Percentiles rank a stretch among this genome's conserved stretches.
These are phyloP conservation scores for Cordyceps tenuipes DNA, from an alignment of 2,329 filamentous ascomycete species.

Conservation along the genomic window DNA sequence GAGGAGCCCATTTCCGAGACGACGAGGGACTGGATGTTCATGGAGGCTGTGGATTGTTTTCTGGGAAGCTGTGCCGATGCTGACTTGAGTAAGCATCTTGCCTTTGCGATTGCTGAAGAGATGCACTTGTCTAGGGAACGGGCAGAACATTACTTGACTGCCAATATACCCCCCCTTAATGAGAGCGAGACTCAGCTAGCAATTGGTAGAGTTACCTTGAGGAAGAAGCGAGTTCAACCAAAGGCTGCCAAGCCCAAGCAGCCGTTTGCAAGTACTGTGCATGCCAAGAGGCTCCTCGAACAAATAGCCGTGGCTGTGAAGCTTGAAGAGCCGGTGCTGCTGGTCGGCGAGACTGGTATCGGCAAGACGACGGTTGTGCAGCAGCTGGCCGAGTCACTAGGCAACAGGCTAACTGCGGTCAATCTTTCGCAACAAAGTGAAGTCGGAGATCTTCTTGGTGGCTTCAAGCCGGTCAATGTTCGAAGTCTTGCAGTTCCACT, in stretches of 20 bases:
- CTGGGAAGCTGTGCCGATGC: constrained; percentile 67
- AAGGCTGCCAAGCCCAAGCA: constrained; percentile 44
- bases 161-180: constrained; percentile 63
- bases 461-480: constrained; percentile 92
- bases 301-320: constrained; percentile 78
- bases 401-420: constrained; percentile 81
- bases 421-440: constrained; percentile 98
- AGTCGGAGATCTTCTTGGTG: constrained; percentile 87
- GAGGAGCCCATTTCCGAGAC: constrained; percentile 65
- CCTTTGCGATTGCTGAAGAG: constrained; percentile 69
- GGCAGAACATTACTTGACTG: constrained; percentile 66
- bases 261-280: constrained; percentile 81
- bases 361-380: constrained; percentile 97
- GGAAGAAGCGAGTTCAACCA: constrained; percentile 45
- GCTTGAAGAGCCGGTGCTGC: constrained; percentile 76
- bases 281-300: constrained; percentile 78
- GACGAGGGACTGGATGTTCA: constrained; percentile 73
- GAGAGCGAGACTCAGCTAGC: constrained; percentile 48
- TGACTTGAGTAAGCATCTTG: constrained; percentile 50
- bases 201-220: constrained; percentile 59
- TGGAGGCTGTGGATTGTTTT: constrained; percentile 91
- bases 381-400: constrained; percentile 75
- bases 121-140: constrained; percentile 80
- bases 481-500: constrained; percentile 80
- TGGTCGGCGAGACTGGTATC: constrained; percentile 98